These are phyloP conservation scores for Leccinum pachyderme DNA, from an alignment of 1,284 basidiomycete genomes.

Conservation along the genomic window DNA sequence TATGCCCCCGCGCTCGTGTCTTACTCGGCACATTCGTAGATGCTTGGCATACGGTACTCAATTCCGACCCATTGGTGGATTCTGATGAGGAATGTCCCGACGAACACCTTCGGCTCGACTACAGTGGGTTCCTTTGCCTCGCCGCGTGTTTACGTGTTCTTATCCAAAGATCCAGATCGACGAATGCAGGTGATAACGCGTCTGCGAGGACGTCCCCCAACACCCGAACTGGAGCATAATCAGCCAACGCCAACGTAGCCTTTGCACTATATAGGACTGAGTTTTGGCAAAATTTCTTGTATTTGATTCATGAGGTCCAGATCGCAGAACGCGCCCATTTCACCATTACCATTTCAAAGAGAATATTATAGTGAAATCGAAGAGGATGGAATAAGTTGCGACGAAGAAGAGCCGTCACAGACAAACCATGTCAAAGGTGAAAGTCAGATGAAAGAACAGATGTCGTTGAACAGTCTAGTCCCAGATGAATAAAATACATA, in stretches of 20 bases:
- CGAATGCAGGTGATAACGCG: constrained; percentile 58
- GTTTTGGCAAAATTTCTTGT: constrained; percentile 4
- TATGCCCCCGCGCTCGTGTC: constrained; percentile 26
- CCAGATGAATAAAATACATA: constrained; percentile 43
- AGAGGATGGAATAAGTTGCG: constrained; percentile 10
- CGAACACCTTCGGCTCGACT: constrained; percentile 61
- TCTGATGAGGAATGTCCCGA: constrained; percentile 71
- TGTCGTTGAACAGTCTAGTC: constrained; percentile 34
- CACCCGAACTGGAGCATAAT: constrained; percentile 38
- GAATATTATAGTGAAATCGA: constrained; percentile 24
- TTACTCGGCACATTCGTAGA: constrained; percentile 57
- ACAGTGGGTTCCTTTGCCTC: constrained; percentile 45
- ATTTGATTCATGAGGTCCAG: constrained; percentile 3
- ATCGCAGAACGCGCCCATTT: constrained; percentile 7
- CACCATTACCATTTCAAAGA: constrained; percentile 13
- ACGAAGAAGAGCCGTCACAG: constrained; percentile 15
- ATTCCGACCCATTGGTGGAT: constrained; percentile 63
- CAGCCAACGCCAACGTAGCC: constrained; percentile 16
- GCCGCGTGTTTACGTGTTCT: constrained; percentile 1
- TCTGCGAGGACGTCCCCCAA: constrained; percentile 48
- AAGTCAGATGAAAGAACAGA: constrained; percentile 29
- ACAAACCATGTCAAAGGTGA: constrained; percentile 11
- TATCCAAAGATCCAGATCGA: constrained; percentile 39
- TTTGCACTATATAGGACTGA: neutral
- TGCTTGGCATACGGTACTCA: constrained; percentile 64